Evolutionary conservation across 768 basidiomycete genomes (phyloP).

Genomic region (Lentinula raphanica): DNA sequence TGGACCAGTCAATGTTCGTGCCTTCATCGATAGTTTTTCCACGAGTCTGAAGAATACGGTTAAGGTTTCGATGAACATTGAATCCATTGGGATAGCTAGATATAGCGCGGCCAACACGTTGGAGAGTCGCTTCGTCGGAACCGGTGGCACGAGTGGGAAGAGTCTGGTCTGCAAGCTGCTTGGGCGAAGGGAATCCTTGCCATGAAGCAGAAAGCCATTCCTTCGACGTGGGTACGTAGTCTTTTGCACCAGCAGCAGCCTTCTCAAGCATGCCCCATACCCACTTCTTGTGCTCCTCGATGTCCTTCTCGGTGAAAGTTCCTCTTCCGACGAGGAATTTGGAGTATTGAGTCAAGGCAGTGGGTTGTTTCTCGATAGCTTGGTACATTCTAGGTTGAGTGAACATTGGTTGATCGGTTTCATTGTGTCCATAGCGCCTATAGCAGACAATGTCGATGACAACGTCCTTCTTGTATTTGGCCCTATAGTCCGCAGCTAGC

Average conservation of each 20-base stretch:
- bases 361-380: slow-evolving; percentile 91
- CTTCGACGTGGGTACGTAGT: slow-evolving; percentile 90
- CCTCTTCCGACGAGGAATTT: slow-evolving; percentile 86
- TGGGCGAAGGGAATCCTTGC: slow-evolving; percentile 98
- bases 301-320: slow-evolving; percentile 93
- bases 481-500: slow-evolving; percentile 95
- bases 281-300: slow-evolving; percentile 98
- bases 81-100: slow-evolving; percentile 84
- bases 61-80: slow-evolving; percentile 86
- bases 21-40: slow-evolving; percentile 93
- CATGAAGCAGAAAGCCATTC: slow-evolving; percentile 98
- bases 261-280: slow-evolving; percentile 99
- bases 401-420: slow-evolving; percentile 98
- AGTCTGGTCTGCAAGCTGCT: slow-evolving; percentile 87
- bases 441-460: slow-evolving; percentile 99
- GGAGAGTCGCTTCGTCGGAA: slow-evolving; percentile 65
- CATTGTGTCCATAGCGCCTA: slow-evolving; percentile 98
- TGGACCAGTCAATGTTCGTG: slow-evolving; percentile 93
- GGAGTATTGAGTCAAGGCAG: slow-evolving; percentile 86
- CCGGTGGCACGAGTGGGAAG: slow-evolving; percentile 92
- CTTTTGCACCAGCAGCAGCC: slow-evolving; percentile 88
- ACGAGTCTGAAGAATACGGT: slow-evolving; percentile 81
- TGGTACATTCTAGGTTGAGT: slow-evolving; percentile 99
- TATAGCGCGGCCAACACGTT: slow-evolving; percentile 82
- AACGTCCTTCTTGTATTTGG: slow-evolving; percentile 98